These are phyloP conservation scores for Euphorbia peplus DNA, from an alignment of 345 rosid genomes.

Conservation along the genomic window DNA sequence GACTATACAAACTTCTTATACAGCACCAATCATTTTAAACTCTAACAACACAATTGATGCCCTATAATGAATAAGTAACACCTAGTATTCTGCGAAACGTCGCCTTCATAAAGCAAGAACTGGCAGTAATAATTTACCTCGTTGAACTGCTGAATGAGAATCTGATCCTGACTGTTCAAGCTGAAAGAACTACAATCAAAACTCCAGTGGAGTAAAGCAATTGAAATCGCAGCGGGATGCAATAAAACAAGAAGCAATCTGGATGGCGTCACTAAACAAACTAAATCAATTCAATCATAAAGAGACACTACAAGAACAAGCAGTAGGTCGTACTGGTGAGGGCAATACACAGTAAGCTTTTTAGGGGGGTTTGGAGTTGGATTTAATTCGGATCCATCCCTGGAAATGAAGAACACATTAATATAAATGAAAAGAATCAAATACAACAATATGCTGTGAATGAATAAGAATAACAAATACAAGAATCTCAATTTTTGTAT, in stretches of 20 bases:
- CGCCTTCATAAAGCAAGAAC: neutral
- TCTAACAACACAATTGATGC: neutral
- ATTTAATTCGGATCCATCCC: slow-evolving; percentile 11
- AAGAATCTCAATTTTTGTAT: slow-evolving; percentile 22
- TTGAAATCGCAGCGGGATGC: neutral
- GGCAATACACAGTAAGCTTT: neutral
- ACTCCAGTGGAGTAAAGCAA: neutral
- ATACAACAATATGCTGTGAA: slow-evolving; percentile 19
- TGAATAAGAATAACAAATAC: slow-evolving; percentile 31
- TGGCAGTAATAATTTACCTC: neutral
- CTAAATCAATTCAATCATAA: neutral
- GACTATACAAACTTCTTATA: neutral
- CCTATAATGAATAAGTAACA: neutral
- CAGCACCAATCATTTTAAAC: neutral
- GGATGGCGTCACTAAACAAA: neutral
- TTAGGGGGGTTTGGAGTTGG: neutral
- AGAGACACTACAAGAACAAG: neutral
- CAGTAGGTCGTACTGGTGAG: neutral
- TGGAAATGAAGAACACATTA: slow-evolving; percentile 6
- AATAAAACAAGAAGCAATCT: neutral
- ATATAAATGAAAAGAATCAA: slow-evolving; percentile 17
- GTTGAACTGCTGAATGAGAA: neutral
- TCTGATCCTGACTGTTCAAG: neutral
- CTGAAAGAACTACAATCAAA: neutral
- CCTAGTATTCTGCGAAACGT: neutral